Evolutionary conservation across 75 land plant genomes (phyloP).

Genomic region (Pinus albicaulis): DNA sequence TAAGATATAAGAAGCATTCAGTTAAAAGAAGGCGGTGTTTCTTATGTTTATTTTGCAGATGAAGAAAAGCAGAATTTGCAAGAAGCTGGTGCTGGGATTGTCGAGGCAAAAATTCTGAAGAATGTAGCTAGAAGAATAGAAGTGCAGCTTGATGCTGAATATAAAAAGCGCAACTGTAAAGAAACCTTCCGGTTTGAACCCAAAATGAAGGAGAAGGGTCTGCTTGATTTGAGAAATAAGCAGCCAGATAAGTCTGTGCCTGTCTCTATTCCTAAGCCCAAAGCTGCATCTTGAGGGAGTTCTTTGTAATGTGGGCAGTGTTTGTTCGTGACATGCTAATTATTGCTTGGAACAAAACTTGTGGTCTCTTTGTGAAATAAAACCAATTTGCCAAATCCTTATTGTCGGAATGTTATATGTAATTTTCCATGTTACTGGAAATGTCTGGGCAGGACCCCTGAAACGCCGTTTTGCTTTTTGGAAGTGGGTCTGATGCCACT

Average conservation of each 20-base stretch:
- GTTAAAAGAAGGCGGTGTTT: slow-evolving; percentile 2
- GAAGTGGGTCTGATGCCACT: not conserved
- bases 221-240: slow-evolving; percentile 31
- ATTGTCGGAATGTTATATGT: no score
- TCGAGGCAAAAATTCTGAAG: slow-evolving; percentile 35
- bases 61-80: slow-evolving; percentile 26
- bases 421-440: no score
- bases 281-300: not conserved
- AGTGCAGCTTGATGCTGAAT: slow-evolving; percentile 22
- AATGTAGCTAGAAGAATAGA: slow-evolving; percentile 45
- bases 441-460: not conserved
- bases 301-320: not conserved
- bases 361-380: no score
- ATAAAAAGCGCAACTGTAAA: slow-evolving; percentile 30
- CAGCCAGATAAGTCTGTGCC: slow-evolving; percentile 4
- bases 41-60: slow-evolving; percentile 18
- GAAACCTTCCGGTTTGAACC: slow-evolving; percentile 50
- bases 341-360: no score
- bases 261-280: not conserved
- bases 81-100: slow-evolving; percentile 34
- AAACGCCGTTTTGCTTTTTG: not conserved
- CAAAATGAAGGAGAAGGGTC: slow-evolving; percentile 39
- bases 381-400: no score
- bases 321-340: slow-evolving; percentile 1
- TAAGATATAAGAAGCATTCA: not conserved